Evolutionary conservation across 768 basidiomycete genomes (phyloP).

Genomic region (Suillus hirtellus): DNA sequence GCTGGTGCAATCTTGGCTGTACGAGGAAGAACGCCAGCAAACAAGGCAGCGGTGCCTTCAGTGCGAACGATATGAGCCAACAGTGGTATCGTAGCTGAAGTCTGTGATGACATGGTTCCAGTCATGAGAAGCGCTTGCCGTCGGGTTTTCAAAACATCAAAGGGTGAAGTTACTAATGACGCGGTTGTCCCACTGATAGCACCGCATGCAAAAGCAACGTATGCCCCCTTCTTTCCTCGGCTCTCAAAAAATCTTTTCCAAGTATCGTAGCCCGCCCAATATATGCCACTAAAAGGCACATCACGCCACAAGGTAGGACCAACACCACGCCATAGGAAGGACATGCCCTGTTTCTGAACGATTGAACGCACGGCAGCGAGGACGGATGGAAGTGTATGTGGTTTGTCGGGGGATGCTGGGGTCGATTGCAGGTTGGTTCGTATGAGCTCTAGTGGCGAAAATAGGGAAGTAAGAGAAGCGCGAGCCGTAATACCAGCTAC

Average conservation of each 20-base stretch:
- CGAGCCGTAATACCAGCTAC: constrained; percentile 82
- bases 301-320: constrained; percentile 95
- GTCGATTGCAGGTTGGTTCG: constrained; percentile 94
- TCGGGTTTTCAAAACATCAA: constrained; percentile 96
- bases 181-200: constrained; percentile 86
- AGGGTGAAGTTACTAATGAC: constrained; percentile 88
- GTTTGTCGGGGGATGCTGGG: constrained; percentile 64
- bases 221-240: constrained; percentile 55
- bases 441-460: constrained; percentile 89
- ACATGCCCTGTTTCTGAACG: constrained; percentile 62
- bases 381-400: constrained; percentile 78
- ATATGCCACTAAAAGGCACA: constrained; percentile 95
- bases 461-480: constrained; percentile 71
- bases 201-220: constrained; percentile 85
- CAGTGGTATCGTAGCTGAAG: constrained; percentile 60
- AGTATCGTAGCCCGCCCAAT: constrained; percentile 94
- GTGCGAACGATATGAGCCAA: constrained; percentile 68
- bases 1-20: constrained; percentile 96
- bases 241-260: constrained; percentile 66
- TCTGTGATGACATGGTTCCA: constrained; percentile 37
- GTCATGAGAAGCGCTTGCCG: constrained; percentile 83
- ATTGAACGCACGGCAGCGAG: constrained; percentile 60
- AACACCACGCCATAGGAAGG: constrained; percentile 86
- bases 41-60: constrained; percentile 79
- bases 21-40: constrained; percentile 83